Conservation (phyloP, 345 rosid species). For the Hibiscus syriacus region DNA sequence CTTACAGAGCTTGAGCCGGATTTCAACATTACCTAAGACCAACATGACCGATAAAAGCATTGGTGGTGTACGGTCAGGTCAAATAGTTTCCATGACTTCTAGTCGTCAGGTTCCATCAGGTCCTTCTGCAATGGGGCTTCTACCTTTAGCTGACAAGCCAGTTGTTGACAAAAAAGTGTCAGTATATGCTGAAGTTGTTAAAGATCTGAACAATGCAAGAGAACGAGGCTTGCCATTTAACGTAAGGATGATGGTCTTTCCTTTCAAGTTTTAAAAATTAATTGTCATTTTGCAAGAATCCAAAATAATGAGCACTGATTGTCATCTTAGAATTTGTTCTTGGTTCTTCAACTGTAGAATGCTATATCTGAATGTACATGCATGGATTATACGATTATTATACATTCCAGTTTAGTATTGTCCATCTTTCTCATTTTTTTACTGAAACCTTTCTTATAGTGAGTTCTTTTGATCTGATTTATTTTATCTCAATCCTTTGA, state of each 20-base stretch:
- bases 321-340: not conserved
- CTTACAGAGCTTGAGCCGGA: constrained; percentile 86
- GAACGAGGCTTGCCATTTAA: constrained; percentile 71
- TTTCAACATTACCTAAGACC: constrained; percentile 75
- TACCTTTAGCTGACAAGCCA: constrained; percentile 60
- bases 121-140: constrained; percentile 47
- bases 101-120: constrained; percentile 53
- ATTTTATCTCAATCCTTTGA: not conserved
- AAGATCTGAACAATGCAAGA: constrained; percentile 67
- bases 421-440: not conserved
- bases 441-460: not conserved
- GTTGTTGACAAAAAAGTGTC: constrained; percentile 67
- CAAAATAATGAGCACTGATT: not conserved
- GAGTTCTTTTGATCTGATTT: not conserved
- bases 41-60: constrained; percentile 39
- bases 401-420: not conserved
- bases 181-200: constrained; percentile 77
- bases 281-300: constrained; percentile 6
- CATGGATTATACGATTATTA: constrained; percentile 5
- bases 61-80: constrained; percentile 44
- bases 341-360: not conserved
- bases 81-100: constrained; percentile 46
- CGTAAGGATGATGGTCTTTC: constrained; percentile 36
- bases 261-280: not conserved
- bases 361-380: not conserved